Conservation (phyloP, 2,329 filamentous ascomycete species). For the Ascochyta pisi region DNA sequence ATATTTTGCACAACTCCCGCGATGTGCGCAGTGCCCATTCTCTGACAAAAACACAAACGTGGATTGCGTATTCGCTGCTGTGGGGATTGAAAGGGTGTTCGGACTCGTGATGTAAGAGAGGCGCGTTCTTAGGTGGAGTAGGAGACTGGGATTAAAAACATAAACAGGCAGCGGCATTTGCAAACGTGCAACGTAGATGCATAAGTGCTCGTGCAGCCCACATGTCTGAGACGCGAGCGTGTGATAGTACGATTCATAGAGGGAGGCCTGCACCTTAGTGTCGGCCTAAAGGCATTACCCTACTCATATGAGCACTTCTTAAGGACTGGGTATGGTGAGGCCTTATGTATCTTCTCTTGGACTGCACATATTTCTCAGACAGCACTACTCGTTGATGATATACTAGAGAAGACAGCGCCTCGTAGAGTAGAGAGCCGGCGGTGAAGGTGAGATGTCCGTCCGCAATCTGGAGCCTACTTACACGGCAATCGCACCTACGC, state of each 20-base stretch:
- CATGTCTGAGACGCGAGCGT: slow-evolving; percentile 1
- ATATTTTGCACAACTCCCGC: slow-evolving; percentile 1
- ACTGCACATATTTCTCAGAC: background rate
- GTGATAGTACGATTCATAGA: slow-evolving; percentile 5
- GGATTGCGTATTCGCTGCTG: background rate
- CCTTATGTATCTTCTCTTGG: background rate
- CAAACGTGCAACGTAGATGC: slow-evolving; percentile 12
- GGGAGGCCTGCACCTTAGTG: background rate
- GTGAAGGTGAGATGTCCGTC: background rate
- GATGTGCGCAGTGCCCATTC: slow-evolving; percentile 1
- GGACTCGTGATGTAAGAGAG: slow-evolving; percentile 10
- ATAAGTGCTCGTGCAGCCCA: slow-evolving; percentile 9
- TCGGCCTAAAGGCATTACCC: background rate
- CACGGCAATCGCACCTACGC: background rate
- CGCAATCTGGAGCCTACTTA: background rate
- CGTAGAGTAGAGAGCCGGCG: background rate
- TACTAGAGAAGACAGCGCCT: background rate
- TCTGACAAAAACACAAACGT: background rate
- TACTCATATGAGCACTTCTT: slow-evolving; percentile 5
- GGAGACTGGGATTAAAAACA: background rate
- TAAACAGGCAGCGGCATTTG: slow-evolving; percentile 3
- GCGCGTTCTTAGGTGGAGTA: slow-evolving; percentile 6
- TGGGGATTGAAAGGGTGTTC: slow-evolving; percentile 4
- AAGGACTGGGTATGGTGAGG: background rate
- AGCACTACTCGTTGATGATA: background rate